phyloP scores from a whole-genome alignment of 257 asterid genomes.

The Scutellaria baicalensis region DNA sequence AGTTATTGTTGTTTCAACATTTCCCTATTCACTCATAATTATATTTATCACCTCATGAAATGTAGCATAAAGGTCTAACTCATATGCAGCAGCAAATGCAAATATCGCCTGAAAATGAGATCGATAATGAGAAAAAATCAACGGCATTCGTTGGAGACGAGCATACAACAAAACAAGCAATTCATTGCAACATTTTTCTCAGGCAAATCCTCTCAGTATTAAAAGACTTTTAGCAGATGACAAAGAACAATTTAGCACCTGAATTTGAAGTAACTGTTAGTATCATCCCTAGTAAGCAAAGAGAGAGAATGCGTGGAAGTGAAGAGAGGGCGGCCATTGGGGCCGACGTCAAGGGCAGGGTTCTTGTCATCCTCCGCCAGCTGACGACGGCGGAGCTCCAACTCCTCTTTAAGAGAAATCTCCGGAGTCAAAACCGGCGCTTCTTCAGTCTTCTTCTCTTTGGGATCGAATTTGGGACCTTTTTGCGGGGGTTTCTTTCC shows the following conservation, averaged over 20 bases:
- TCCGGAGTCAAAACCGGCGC: conserved; percentile 24
- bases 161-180: not conserved
- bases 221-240: not conserved
- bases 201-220: not conserved
- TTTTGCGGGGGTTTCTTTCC: conserved; percentile 34
- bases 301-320: conserved; percentile 49
- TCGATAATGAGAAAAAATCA: not conserved
- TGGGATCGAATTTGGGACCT: conserved; percentile 21
- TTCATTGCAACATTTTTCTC: not conserved
- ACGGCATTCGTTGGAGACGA: not conserved
- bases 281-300: conserved; percentile 43
- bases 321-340: conserved; percentile 78
- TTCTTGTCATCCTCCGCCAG: conserved; percentile 67
- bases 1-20: not conserved
- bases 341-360: conserved; percentile 69
- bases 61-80: not conserved
- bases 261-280: conserved; percentile 60
- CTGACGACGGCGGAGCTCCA: conserved; percentile 61
- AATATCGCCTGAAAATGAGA: not conserved
- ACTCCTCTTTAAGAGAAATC: conserved; percentile 28
- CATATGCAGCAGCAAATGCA: not conserved
- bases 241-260: conserved; percentile 30
- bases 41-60: not conserved
- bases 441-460: conserved; percentile 35
- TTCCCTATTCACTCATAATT: not conserved